Conservation (phyloP, 768 basidiomycete genomes). For the Brasilioporus rufonigricans region DNA sequence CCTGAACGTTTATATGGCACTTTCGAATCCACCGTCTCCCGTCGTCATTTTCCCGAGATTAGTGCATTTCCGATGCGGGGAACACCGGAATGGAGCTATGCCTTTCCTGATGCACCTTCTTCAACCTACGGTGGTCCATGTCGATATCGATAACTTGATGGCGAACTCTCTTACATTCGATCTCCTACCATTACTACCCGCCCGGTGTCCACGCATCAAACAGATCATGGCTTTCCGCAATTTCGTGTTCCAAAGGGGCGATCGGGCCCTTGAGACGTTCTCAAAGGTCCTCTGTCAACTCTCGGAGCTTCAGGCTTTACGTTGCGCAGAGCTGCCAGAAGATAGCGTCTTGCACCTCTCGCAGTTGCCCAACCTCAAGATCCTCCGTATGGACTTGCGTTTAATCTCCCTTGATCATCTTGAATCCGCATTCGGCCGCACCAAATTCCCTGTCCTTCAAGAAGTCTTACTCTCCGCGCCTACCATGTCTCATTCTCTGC, state of each 20-base stretch:
- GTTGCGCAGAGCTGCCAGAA: conserved; percentile 29
- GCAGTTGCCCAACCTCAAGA: conserved; percentile 19
- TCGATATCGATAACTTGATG: conserved; percentile 31
- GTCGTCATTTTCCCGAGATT: conserved; percentile 25
- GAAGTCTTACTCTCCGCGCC: conserved; percentile 23
- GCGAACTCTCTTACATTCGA: conserved; percentile 19
- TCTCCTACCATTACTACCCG: conserved; percentile 22
- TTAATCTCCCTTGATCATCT: conserved; percentile 21
- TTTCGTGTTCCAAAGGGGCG: conserved; percentile 26
- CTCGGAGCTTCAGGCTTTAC: conserved; percentile 20
- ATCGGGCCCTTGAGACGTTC: conserved; percentile 23
- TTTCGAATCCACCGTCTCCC: conserved; percentile 15
- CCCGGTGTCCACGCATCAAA: conserved; percentile 23
- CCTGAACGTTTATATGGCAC: conserved; percentile 17
- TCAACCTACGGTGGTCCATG: conserved; percentile 23
- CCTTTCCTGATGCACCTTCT: conserved; percentile 27
- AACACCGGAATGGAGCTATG: conserved; percentile 21
- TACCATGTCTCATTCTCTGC: conserved; percentile 22
- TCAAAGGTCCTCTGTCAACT: conserved; percentile 24
- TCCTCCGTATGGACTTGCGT: conserved; percentile 28
- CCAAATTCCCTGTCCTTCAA: conserved; percentile 22
- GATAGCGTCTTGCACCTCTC: conserved; percentile 22
- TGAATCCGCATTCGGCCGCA: conserved; percentile 12
- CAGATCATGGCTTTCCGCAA: conserved; percentile 31
- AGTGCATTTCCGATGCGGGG: conserved; percentile 28